Evolutionary conservation across 1,139 yeast genomes (phyloP).

Genomic region (Kluyveromyces sp.): DNA sequence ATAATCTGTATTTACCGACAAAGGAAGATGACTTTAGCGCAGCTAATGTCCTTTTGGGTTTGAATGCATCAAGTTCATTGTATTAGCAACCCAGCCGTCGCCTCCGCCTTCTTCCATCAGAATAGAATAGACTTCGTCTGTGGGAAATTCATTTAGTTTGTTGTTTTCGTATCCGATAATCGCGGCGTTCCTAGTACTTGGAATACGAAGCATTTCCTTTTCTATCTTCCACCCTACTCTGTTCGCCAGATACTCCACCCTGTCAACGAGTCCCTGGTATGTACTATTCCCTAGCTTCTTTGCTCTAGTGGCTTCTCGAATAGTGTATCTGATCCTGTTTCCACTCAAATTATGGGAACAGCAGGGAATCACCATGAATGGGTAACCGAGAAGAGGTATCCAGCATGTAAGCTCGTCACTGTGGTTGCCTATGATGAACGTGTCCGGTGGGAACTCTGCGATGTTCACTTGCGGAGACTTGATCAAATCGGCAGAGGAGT

Average conservation of each 20-base stretch:
- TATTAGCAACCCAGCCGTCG: conserved; percentile 80
- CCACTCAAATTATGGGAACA: conserved; percentile 88
- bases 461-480: conserved; percentile 56
- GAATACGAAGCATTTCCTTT: conserved; percentile 83
- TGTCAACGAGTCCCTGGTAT: conserved; percentile 80
- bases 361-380: conserved; percentile 90
- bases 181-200: conserved; percentile 92
- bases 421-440: conserved; percentile 89
- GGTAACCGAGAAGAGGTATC: conserved; percentile 82
- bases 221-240: conserved; percentile 78
- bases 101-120: conserved; percentile 79
- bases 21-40: background rate
- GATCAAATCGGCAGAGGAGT: conserved; percentile 37
- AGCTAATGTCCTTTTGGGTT: conserved; percentile 27
- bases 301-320: conserved; percentile 15
- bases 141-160: conserved; percentile 20
- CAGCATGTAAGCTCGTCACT: conserved; percentile 94
- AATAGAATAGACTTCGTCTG: conserved; percentile 45
- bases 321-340: conserved; percentile 52
- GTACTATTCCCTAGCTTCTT: conserved; percentile 44
- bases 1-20: background rate
- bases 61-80: conserved; percentile 53
- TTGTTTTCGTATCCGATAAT: conserved; percentile 53
- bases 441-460: conserved; percentile 57
- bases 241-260: conserved; percentile 62